phyloP scores from a whole-genome alignment of 2,329 filamentous ascomycete genomes.

The Lecanicillium sp. region DNA sequence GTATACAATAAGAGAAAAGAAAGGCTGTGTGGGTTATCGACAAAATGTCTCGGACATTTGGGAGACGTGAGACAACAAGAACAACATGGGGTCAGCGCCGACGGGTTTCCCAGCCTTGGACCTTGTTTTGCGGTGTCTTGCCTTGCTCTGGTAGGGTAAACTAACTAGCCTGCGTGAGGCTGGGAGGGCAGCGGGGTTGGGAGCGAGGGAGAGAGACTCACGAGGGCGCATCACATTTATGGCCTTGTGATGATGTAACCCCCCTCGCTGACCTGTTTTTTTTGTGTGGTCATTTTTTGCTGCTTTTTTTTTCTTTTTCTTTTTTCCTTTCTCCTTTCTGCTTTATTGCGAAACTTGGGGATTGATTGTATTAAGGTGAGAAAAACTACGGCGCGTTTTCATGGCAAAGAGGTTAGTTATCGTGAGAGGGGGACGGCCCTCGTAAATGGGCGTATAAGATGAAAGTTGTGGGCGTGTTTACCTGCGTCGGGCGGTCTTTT shows the following conservation, averaged over 20 bases:
- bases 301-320: neutral
- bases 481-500: too few species aligned
- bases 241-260: neutral
- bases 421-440: too few species aligned
- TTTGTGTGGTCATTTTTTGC: neutral
- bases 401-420: too few species aligned
- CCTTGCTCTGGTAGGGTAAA: too few species aligned
- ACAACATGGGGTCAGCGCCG: too few species aligned
- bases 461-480: too few species aligned
- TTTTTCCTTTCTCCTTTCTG: too few species aligned
- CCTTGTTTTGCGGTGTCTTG: too few species aligned
- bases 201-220: neutral
- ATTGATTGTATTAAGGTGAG: too few species aligned
- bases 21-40: neutral
- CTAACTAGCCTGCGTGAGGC: neutral
- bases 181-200: neutral
- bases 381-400: too few species aligned
- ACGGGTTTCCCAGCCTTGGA: slow-evolving; percentile 2
- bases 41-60: neutral
- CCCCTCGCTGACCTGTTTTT: neutral
- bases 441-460: too few species aligned
- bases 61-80: neutral
- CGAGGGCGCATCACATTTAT: neutral
- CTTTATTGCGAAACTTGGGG: too few species aligned
- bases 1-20: neutral